These are phyloP conservation scores for Yamadazyma triangularis DNA, from an alignment of 1,139 yeast species.

Conservation along the genomic window DNA sequence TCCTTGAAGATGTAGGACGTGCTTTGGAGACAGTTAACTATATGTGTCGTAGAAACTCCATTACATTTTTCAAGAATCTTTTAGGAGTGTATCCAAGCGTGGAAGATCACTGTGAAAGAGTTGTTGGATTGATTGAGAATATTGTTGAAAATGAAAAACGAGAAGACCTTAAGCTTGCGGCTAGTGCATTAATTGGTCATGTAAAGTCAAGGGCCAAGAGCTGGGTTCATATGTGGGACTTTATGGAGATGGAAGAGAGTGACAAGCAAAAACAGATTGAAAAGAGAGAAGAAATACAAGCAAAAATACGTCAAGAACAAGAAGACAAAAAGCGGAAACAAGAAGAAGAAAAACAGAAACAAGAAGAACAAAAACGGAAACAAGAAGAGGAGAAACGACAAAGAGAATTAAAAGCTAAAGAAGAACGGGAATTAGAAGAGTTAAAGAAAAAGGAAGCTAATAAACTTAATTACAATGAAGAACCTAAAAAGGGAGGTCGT, in stretches of 20 bases:
- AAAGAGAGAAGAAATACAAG: conserved; percentile 18
- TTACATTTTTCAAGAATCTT: conserved; percentile 69
- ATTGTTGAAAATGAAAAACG: conserved; percentile 56
- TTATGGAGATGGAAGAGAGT: conserved; percentile 41
- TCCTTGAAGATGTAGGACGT: conserved; percentile 43
- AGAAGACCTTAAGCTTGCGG: conserved; percentile 77
- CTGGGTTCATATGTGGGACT: conserved; percentile 61
- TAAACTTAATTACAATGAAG: conserved; percentile 20
- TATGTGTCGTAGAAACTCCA: conserved; percentile 78
- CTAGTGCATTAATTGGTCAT: conserved; percentile 73
- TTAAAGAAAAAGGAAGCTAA: conserved; percentile 8
- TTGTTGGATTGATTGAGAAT: conserved; percentile 45
- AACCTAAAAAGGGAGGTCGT: conserved; percentile 2
- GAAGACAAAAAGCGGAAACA: conserved; percentile 19
- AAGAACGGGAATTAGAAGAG: conserved; percentile 9
- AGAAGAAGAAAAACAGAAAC: conserved; percentile 18
- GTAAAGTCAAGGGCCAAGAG: conserved; percentile 52
- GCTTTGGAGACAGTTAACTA: conserved; percentile 60
- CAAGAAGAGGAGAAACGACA: conserved; percentile 11
- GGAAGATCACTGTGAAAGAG: conserved; percentile 59
- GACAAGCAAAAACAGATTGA: conserved; percentile 19
- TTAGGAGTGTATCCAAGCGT: conserved; percentile 65
- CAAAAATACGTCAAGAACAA: conserved; percentile 13
- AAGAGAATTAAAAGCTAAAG: conserved; percentile 7
- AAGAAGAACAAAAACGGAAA: conserved; percentile 10